These are phyloP conservation scores for Bipolaris zeicola DNA, from an alignment of 2,329 filamentous ascomycete genomes.

Conservation along the genomic window DNA sequence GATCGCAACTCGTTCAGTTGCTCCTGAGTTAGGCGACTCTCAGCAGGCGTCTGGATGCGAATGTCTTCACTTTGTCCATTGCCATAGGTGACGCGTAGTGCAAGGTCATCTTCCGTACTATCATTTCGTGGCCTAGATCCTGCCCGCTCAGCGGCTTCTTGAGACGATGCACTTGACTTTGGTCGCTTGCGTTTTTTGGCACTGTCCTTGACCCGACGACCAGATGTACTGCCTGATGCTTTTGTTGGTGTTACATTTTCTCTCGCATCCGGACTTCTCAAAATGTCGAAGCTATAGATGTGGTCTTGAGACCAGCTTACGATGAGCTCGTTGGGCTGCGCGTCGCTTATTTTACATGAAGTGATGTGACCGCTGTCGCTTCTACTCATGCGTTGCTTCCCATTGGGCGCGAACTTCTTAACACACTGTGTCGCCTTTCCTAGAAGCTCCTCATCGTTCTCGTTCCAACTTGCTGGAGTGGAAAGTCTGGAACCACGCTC, in stretches of 20 bases:
- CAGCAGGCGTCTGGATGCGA: slow-evolving; percentile 49
- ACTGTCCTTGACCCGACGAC: slow-evolving; percentile 36
- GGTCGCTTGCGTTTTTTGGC: slow-evolving; percentile 63
- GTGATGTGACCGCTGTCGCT: slow-evolving; percentile 69
- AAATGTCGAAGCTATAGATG: slow-evolving; percentile 69
- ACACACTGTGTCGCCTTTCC: slow-evolving; percentile 68
- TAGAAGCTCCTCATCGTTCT: slow-evolving; percentile 60
- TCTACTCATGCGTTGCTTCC: slow-evolving; percentile 59
- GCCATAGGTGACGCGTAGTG: slow-evolving; percentile 62
- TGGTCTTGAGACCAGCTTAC: slow-evolving; percentile 72
- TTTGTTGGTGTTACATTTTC: slow-evolving; percentile 44
- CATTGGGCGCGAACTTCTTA: slow-evolving; percentile 67
- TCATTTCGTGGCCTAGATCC: slow-evolving; percentile 57
- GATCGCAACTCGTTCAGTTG: slow-evolving; percentile 57
- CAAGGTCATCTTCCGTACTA: slow-evolving; percentile 53
- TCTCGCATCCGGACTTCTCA: slow-evolving; percentile 62
- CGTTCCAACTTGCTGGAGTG: slow-evolving; percentile 49
- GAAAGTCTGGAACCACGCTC: slow-evolving; percentile 59
- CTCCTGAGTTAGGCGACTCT: slow-evolving; percentile 41
- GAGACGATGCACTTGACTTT: slow-evolving; percentile 44
- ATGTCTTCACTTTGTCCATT: slow-evolving; percentile 67
- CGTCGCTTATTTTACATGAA: slow-evolving; percentile 72
- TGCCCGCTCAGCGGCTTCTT: slow-evolving; percentile 51
- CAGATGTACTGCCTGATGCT: slow-evolving; percentile 18
- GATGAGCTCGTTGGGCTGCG: slow-evolving; percentile 69